Base-by-base conservation (phyloP, 2,329 filamentous ascomycete genomes). In the Colletotrichum gloeosporioides region DNA sequence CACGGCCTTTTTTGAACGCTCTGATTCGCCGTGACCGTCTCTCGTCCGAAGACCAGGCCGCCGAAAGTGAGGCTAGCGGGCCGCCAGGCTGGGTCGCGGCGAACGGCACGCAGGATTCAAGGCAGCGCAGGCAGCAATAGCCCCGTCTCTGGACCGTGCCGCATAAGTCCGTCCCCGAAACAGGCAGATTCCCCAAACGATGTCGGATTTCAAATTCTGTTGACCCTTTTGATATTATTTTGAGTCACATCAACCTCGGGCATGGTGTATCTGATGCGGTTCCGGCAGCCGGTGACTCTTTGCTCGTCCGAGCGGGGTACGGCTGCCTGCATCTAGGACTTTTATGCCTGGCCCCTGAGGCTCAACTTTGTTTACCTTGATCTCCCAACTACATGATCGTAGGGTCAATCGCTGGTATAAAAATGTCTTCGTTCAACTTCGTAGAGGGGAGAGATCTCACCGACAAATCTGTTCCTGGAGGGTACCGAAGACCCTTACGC, bases 281-380 rank as follows among this genome's bases (percentile, higher is more conserved):
- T 65, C 49, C 61, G 59, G 61, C 29, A 6, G 8, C 62, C 62
- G 73, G 55, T 72, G 69, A 75, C 73, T 67, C 73, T 66, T 61
- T n/a, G 29, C 31, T 31, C 18, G 73, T 72, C 69, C 36, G 68
- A 71, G 73, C 68, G 69, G 69, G 68, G 69, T 67, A 57, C 53
- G 53, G 73, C 29, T 75, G 73, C 73, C 73, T 72, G 34, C 67
- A 22, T 31, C 55, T 31, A 27, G 22, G 55, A 2, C 22, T 31
- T 18, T 64, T 18, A 34, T 59, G 66, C 44, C 44, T 61, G 6
- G 59, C 10, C 13, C n/a, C 15, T 31, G 55, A 59, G 44, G 44
- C 44, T 59, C 2, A 4, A 59, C 2, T 59, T 4, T 59, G 25
- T 59, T 6, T 59, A 27, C 15, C 55, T 59, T 22, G 44, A 53